Conservation (phyloP, 179 eudicot genomes). For the Spinacia oleracea region DNA sequence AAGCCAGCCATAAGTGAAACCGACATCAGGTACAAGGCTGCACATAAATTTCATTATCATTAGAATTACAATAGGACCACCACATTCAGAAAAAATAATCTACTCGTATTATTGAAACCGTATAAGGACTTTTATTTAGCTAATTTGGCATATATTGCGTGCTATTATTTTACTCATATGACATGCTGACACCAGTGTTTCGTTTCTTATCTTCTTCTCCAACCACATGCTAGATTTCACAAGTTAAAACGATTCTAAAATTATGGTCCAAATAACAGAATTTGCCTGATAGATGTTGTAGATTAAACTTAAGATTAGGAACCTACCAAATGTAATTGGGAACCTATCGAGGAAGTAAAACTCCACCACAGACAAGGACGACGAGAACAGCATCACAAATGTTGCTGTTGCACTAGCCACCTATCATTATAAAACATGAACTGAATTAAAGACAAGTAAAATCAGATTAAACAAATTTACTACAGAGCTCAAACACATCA, state of each 20-base stretch:
- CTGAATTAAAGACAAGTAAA: not conserved
- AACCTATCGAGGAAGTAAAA: conserved; percentile 86
- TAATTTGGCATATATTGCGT: not conserved
- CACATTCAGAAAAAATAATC: not conserved
- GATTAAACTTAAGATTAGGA: conserved; percentile 9
- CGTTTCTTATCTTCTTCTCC: not conserved
- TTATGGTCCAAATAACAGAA: conserved; percentile 14
- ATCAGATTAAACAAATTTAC: not conserved
- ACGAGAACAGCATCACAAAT: conserved; percentile 92
- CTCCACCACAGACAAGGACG: conserved; percentile 94
- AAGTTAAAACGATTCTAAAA: not conserved
- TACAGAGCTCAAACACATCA: not conserved
- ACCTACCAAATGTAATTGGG: conserved; percentile 79
- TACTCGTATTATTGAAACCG: no score
- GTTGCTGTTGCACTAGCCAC: conserved; percentile 99
- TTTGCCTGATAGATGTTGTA: not conserved
- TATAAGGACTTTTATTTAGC: not conserved
- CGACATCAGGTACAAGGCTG: conserved; percentile 80
- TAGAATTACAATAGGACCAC: not conserved
- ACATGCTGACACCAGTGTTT: no score
- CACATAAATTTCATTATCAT: conserved; percentile 22
- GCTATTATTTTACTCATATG: not conserved
- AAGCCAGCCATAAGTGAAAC: conserved; percentile 89
- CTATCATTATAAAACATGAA: conserved; percentile 35
- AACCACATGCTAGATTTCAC: not conserved